Base-by-base conservation (phyloP, 2,329 filamentous ascomycete genomes). In the Corynespora cassiicola region DNA sequence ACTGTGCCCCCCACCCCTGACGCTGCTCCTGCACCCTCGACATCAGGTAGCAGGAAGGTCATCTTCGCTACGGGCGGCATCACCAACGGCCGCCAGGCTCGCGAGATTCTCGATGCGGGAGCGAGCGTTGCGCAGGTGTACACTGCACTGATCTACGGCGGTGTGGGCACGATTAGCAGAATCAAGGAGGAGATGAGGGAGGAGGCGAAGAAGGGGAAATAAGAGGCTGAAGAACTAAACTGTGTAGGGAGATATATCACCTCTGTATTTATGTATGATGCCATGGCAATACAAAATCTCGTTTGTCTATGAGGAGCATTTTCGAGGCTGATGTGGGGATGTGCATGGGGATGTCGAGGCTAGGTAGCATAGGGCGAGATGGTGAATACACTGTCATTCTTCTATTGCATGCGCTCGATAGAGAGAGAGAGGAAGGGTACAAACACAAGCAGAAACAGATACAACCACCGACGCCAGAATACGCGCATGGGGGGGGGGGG, bases 51-150 rank as follows among this genome's bases (percentile, higher is more conserved):
- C 1, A 78, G 78, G 31, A 96, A 96, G 71, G 85, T 90, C 35
- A 87, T 99, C 45, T 97, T 97, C 63, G 92, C 92, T 1, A 94
- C 90, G 0, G 94, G 94, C 1, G 94, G 94, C 12, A 92, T 99
- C 61, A 94, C 87, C 1, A 92, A 86, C 50, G 94, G 94, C 4
- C 79, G 86, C 48, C 86, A 97, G 71, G 95, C 90, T 7, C 73
- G 88, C 10, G 78, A 88, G 70, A 82, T 92, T 6, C 76, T 97
- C 31, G 88, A 95, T 52, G 90, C 91, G 0, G 94, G 94, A 7
- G 94, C 94, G 0, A 92, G 86, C 55, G 85, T 95, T 10, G 90
- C 90, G 2, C 94, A 95, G 83, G 78, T 96, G 35, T 97, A 97
- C 68, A 99, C 94, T 0, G 87, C 81, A 4, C 68, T 87, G 53